Conservation (phyloP, 2,329 filamentous ascomycete species). For the Colletotrichum navitas region DNA sequence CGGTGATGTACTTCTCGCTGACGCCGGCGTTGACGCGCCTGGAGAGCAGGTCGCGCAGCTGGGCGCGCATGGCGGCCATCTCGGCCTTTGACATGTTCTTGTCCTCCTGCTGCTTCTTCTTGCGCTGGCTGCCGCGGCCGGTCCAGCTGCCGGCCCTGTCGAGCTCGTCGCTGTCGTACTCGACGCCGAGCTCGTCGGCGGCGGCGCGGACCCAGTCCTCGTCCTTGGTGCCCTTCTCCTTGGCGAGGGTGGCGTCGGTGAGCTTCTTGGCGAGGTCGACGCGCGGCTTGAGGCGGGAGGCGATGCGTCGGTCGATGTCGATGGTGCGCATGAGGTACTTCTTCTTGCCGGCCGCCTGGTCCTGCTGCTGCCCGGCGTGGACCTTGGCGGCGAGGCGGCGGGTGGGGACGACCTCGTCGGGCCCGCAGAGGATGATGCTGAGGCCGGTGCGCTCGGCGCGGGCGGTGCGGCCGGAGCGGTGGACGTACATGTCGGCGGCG, state of each 20-base stretch:
- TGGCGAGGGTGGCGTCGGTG: slow-evolving; percentile 84
- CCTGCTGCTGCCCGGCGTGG: slow-evolving; percentile 71
- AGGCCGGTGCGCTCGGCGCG: slow-evolving; percentile 82
- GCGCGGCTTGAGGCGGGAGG: slow-evolving; percentile 80
- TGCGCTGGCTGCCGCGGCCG: slow-evolving; percentile 79
- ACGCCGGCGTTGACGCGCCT: slow-evolving; percentile 88
- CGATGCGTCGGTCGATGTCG: slow-evolving; percentile 84
- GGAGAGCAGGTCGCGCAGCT: slow-evolving; percentile 77
- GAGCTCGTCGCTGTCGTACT: slow-evolving; percentile 92
- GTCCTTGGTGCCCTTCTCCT: slow-evolving; percentile 86
- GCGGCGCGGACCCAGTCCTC: slow-evolving; percentile 87
- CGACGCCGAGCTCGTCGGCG: slow-evolving; percentile 92
- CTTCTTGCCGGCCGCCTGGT: slow-evolving; percentile 53
- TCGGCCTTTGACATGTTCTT: slow-evolving; percentile 79
- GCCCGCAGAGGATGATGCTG: slow-evolving; percentile 89
- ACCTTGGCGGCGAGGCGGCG: slow-evolving; percentile 89
- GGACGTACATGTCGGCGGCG: slow-evolving; percentile 92
- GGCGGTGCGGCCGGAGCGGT: slow-evolving; percentile 93
- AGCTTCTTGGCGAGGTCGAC: slow-evolving; percentile 87
- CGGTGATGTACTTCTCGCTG: slow-evolving; percentile 86
- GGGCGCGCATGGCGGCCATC: slow-evolving; percentile 75
- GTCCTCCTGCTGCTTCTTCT: slow-evolving; percentile 80
- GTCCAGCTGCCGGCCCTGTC: slow-evolving; percentile 72
- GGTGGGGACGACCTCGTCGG: slow-evolving; percentile 90
- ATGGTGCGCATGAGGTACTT: slow-evolving; percentile 80